Conservation (phyloP, 768 basidiomycete genomes). For the Sutorius australiensis region DNA sequence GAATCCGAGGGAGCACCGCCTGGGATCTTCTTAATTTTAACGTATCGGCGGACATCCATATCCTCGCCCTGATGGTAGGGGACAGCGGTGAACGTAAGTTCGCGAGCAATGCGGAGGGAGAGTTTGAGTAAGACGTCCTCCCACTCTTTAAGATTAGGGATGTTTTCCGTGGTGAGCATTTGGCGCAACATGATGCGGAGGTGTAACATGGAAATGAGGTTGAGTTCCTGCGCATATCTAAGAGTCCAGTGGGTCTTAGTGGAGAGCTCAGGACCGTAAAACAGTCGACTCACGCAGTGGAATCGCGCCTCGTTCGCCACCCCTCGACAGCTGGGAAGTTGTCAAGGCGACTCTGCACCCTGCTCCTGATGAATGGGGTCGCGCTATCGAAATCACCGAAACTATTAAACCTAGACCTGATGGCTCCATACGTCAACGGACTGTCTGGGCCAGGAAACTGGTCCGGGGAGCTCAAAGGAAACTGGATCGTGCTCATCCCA, state of each 20-base stretch:
- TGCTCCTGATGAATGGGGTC: slow-evolving; percentile 81
- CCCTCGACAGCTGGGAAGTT: slow-evolving; percentile 54
- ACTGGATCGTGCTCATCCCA: slow-evolving; percentile 70
- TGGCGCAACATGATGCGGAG: slow-evolving; percentile 89
- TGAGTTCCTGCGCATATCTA: slow-evolving; percentile 82
- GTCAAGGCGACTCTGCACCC: slow-evolving; percentile 76
- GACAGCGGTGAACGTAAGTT: slow-evolving; percentile 70
- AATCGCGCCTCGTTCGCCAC: slow-evolving; percentile 86
- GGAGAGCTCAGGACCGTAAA: background rate
- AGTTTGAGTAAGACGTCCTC: slow-evolving; percentile 78
- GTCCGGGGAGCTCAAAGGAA: slow-evolving; percentile 79
- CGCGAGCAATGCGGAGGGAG: slow-evolving; percentile 80
- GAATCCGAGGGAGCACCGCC: slow-evolving; percentile 90
- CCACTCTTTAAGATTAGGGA: slow-evolving; percentile 86
- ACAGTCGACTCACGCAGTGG: slow-evolving; percentile 68
- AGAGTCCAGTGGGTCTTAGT: background rate
- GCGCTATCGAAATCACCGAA: slow-evolving; percentile 68
- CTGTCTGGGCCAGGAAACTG: slow-evolving; percentile 47
- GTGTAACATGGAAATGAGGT: slow-evolving; percentile 83
- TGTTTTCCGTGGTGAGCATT: slow-evolving; percentile 76
- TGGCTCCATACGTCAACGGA: slow-evolving; percentile 45
- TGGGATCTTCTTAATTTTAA: slow-evolving; percentile 98
- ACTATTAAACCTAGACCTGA: slow-evolving; percentile 65
- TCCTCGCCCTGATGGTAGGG: slow-evolving; percentile 81
- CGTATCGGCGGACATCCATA: slow-evolving; percentile 92